Percentiles rank a stretch among this genome's conserved stretches.
Evolutionary conservation across 2,329 filamentous ascomycete genomes (phyloP).

Genomic region (Lomentospora prolificans): DNA sequence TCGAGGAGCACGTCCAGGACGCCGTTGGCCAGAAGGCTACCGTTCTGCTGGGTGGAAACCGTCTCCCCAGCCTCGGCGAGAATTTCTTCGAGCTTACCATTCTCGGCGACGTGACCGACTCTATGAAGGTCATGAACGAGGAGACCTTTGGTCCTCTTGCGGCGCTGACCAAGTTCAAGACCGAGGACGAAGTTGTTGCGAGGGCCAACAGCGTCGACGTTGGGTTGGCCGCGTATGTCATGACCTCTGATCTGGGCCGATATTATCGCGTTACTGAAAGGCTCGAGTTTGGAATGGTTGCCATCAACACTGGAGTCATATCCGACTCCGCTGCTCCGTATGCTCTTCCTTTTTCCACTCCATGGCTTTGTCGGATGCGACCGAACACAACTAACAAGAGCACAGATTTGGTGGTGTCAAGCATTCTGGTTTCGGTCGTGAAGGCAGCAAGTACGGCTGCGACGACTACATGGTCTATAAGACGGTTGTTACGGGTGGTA

Average conservation of each 20-base stretch:
- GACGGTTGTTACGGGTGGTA: conserved; percentile 34
- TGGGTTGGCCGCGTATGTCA: conserved; percentile 65
- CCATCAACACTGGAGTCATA: conserved; percentile 66
- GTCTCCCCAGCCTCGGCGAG: conserved; percentile 46
- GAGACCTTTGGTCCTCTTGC: conserved; percentile 67
- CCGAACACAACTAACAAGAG: neutral
- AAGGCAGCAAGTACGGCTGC: conserved; percentile 34
- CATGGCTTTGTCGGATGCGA: too few species aligned
- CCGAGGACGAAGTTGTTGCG: conserved; percentile 58
- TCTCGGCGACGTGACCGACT: conserved; percentile 52
- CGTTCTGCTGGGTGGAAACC: conserved; percentile 48
- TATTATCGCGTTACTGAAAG: conserved; percentile 54
- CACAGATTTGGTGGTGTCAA: conserved; percentile 35
- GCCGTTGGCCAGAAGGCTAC: conserved; percentile 52
- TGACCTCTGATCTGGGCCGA: conserved; percentile 52
- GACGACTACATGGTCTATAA: conserved; percentile 50
- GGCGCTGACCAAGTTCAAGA: conserved; percentile 58
- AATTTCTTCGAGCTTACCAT: conserved; percentile 65
- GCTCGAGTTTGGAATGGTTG: conserved; percentile 83
- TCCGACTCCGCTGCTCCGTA: conserved; percentile 49
- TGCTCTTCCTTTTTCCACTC: neutral
- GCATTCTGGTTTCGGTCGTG: conserved; percentile 35
- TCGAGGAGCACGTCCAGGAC: conserved; percentile 52
- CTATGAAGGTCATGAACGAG: conserved; percentile 57
- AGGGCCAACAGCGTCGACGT: conserved; percentile 58